Percentiles rank a stretch among this genome's conserved stretches.
phyloP scores from a whole-genome alignment of 441 rosid species.

The Eugenia klotzschiana region DNA sequence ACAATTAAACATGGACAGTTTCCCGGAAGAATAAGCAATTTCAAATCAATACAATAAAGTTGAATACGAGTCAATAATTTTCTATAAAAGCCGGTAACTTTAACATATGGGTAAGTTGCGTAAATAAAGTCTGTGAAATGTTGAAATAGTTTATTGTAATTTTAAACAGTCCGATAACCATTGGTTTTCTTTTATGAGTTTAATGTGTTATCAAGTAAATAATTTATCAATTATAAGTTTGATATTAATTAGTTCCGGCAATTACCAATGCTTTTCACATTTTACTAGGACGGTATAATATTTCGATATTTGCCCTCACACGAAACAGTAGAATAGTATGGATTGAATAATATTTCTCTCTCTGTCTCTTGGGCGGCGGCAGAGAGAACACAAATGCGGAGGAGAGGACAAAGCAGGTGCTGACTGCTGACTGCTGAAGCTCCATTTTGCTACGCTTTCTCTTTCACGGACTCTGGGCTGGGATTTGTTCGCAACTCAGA shows the following conservation, averaged over 20 bases:
- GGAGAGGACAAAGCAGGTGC: not conserved
- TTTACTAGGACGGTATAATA: not conserved
- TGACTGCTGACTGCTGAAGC: not conserved
- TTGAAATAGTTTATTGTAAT: not conserved
- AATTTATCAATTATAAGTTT: too few relatives aligned
- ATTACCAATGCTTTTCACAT: not conserved
- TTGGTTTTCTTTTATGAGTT: not conserved
- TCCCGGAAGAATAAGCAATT: too few relatives aligned
- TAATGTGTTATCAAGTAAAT: too few relatives aligned
- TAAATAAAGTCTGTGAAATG: not conserved
- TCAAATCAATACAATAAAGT: too few relatives aligned
- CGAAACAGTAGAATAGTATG: too few relatives aligned
- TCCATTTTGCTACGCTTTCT: not conserved
- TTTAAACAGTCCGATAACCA: not conserved
- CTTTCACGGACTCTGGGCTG: not conserved
- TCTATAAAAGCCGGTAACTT: too few relatives aligned
- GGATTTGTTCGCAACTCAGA: not conserved
- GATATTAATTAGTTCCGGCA: too few relatives aligned
- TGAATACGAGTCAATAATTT: too few relatives aligned
- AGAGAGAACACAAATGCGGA: not conserved
- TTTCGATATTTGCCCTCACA: not conserved
- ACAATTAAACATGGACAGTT: too few relatives aligned
- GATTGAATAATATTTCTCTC: too few relatives aligned
- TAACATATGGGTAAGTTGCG: not conserved
- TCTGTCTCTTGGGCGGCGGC: not conserved